Evolutionary conservation across 495 filamentous ascomycete species (phyloP), one percentile per base, ranked within the genome.

Genomic region (Xylaria scruposa): DNA sequence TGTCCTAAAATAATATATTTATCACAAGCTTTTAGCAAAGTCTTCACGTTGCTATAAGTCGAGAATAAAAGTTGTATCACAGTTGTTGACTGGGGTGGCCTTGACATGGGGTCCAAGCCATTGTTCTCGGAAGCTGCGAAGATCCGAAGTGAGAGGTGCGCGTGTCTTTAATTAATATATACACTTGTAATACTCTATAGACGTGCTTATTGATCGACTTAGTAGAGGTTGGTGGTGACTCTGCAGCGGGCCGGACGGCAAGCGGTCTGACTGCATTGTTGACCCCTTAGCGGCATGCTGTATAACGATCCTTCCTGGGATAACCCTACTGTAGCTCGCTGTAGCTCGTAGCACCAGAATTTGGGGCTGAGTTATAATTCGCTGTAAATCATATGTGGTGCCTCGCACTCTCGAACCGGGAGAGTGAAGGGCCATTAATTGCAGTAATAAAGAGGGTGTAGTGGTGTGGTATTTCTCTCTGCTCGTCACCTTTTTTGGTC

Each of bases 231-330:
- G 65, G 47, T 38, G 65, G 47, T 42, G 64, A 44, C 65, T 36
- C 33, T 67, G 65, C 63, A 67, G 31, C 65, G 65, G 65, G n/a
- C 65, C 65, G 65, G 47, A 67, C 65, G 65, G 65, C 47, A 67
- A 56, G 49, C 47, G 26, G 31, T 42, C 65, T 67, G 65, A 67
- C 65, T 54, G 63, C 65, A 67, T 36, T 60, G 10, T n/a, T 21
- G 58, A 21, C 9, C 15, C 38, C 26, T 29, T 60, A 60, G 38
- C n/a, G 21, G 60, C 60, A 44, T 63, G 60, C 19, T 13, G 38
- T 63, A 63, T 13, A 44, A 44, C 38, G 4, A 38, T 38, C 6
- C 58, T 60, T 19, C 4, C 26, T 54, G 33, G 40, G 29, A 13
- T 15, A 38, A 38, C 8, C 29, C 36, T 38, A 38, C 10, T 44